Evolutionary conservation across 257 asterid genomes (phyloP), one percentile per base, ranked within the genome.

Genomic region (Solanum pinnatisectum): DNA sequence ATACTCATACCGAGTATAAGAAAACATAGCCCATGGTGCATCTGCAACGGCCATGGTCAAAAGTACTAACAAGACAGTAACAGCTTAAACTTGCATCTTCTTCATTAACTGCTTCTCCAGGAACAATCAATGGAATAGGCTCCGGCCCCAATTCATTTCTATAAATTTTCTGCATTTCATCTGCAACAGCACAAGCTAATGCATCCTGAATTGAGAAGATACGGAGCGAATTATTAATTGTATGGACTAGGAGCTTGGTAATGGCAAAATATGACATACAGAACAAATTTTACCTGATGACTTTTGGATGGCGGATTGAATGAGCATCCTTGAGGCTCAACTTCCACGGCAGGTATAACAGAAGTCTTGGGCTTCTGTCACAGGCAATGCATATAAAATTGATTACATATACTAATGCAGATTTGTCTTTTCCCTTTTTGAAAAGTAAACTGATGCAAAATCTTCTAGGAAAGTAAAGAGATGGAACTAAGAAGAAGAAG

Each of bases 271-370:
- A 56, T 36, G 88, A 81, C 40, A 78, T 49, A 37, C 16, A 88
- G 85, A 89, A 88, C 22, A 88, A 46, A 83, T 67, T 83, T 60
- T 88, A 97, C 99, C 98, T 96, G 96, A 91, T 97, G 99, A 92
- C 95, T 92, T 87, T 95, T 95, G 13, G 92, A 93, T 72, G 94
- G 84, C 9, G 99, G 98, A 92, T 97, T 97, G 93, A 96, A 97
- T 40, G 99, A 97, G 92, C 98, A 97, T 74, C 99, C 99, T 59
- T 94, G 90, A 88, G 91, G 98, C 90, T 97, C 99, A 90, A 97
- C 94, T 92, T 97, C 99, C 56, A 96, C 98, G 67, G 99, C 99
- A 89, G 99, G 98, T 88, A 97, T 96, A 87, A 91, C 59, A 60
- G 92, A 91, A 78, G 89, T 56, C 95, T 91, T 95, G 77, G 92